phyloP scores from a whole-genome alignment of 2,329 filamentous ascomycete genomes.

The Arthrobotrys sinensis region DNA sequence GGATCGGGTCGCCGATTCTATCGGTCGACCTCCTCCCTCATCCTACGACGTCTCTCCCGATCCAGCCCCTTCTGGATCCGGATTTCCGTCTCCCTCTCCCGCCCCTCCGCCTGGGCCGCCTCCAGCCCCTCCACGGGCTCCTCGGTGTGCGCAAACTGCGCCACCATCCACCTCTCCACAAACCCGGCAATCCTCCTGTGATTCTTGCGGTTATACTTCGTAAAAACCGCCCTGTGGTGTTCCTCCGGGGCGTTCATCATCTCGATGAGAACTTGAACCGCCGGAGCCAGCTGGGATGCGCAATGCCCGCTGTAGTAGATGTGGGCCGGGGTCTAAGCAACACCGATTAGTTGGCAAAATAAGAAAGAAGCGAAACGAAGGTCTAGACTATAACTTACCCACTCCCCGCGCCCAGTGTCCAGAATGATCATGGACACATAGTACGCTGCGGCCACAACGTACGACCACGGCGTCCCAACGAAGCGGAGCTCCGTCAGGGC shows the following conservation, averaged over 20 bases:
- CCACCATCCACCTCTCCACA: conserved; percentile 79
- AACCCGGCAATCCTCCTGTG: conserved; percentile 88
- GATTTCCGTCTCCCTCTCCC: conserved; percentile 4
- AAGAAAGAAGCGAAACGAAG: background rate
- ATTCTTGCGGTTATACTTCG: conserved; percentile 90
- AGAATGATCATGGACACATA: conserved; percentile 91
- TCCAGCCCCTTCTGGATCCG: background rate
- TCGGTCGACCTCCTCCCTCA: conserved; percentile 5
- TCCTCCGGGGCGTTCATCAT: conserved; percentile 85
- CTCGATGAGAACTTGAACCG: conserved; percentile 84
- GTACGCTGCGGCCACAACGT: conserved; percentile 89
- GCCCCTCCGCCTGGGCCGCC: background rate
- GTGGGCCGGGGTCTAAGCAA: conserved; percentile 75
- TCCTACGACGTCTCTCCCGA: background rate
- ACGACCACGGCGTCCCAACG: conserved; percentile 90
- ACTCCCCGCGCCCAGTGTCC: conserved; percentile 82
- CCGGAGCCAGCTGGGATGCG: conserved; percentile 82
- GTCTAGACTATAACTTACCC: conserved; percentile 74
- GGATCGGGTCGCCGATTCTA: background rate
- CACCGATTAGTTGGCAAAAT: conserved; percentile 70
- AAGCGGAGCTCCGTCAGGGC: conserved; percentile 99
- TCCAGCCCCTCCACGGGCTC: background rate
- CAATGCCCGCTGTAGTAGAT: conserved; percentile 96
- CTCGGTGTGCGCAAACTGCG: conserved; percentile 57
- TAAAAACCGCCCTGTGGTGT: conserved; percentile 88